Evolutionary conservation across 2,329 filamentous ascomycete genomes (phyloP), one percentile per base, ranked within the genome.

Genomic region (Diaporthe sp.): DNA sequence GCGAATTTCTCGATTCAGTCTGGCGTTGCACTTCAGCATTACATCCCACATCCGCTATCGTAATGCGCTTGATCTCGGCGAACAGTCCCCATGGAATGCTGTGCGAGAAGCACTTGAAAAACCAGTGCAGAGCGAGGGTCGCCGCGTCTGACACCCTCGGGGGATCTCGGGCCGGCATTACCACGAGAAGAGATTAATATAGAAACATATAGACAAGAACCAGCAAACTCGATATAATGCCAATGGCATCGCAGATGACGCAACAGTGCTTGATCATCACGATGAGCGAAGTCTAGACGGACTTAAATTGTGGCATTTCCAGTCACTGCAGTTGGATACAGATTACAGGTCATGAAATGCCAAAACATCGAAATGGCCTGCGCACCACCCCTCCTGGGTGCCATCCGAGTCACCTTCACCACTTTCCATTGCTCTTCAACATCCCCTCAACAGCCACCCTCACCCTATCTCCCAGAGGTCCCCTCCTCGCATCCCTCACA

Each of bases 21-120:
- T 44, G 63, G 63, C 32, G n/a, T 68, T 68, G 47, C 30, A 68
- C n/a, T 39, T 39, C 63, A 53, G 47, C 32, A 68, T 35, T 53
- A 37, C 37, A 12, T 37, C 30, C 13, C 44, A 30, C 27, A 8
- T 19, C 30, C 22, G 32, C 32, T 35, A 35, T 66, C 44, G 27
- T 27, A 7, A 19, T 27, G 47, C 32, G 32, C 8, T 27, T 53
- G n/a, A 47, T 37, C 19, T 15, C 37, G 63, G 15, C 51, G 17
- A 19, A 35, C n/a, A 35, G 47, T 27, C 47, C 27, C n/a, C 32
- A 37, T 32, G n/a, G 32, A 22, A 32, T 53, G 32, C 32, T 27
- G 47, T 50, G 22, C 42, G 50, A n/a, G n/a, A 53, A 53, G 47
- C 63, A 68, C 44, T 53, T 37, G 47, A 47, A 37, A 37, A 39